Base-by-base conservation (phyloP, 2,329 filamentous ascomycete genomes). In the Colletotrichum horii region DNA sequence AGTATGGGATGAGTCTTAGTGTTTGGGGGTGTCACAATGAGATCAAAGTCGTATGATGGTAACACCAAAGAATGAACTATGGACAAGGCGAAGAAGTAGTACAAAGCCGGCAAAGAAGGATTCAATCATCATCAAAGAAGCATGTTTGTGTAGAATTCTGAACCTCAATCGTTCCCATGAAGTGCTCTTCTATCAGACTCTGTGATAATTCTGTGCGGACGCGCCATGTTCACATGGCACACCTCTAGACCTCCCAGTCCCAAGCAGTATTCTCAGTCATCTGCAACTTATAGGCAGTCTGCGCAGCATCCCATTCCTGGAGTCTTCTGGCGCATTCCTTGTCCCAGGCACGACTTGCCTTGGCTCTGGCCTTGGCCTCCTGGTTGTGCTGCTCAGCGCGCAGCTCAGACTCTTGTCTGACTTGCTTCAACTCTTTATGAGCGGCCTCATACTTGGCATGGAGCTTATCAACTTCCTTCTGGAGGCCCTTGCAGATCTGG, bases 401-500 rank as follows among this genome's bases (percentile, higher is more conserved):
- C 38, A n/a, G 4, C 38, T 43, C 38, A n/a, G 19, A 43, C 38
- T 43, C 38, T 9, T 43, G 19, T 43, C 19, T 43, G 38, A 48
- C 38, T 12, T 48, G 38, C 38, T 48, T 3, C 38, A 48, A 6
- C 38, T 48, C 38, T 12, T 12, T 48, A 0, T 6, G 3, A n/a
- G 3, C 38, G 0, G 38, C 38, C 5, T 48, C 38, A 48, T n/a
- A 48, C 38, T 48, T 6, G 19, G n/a, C 19, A 12, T 6, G 38
- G 38, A 52, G n/a, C 0, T 52, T 11, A 1, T 22, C 5, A 0
- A 24, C n/a, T n/a, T 22, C 43, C 4, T 4, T 14, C 11, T 52
- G 6, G 11, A 52, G 14, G 1, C 0, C 4, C 2, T n/a, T 24
- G 4, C 11, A 24, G 6, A 52, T 22, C 43, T 52, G n/a, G 6